phyloP scores from a whole-genome alignment of 2,329 filamentous ascomycete species.

The Ilyonectria mors-panacis region DNA sequence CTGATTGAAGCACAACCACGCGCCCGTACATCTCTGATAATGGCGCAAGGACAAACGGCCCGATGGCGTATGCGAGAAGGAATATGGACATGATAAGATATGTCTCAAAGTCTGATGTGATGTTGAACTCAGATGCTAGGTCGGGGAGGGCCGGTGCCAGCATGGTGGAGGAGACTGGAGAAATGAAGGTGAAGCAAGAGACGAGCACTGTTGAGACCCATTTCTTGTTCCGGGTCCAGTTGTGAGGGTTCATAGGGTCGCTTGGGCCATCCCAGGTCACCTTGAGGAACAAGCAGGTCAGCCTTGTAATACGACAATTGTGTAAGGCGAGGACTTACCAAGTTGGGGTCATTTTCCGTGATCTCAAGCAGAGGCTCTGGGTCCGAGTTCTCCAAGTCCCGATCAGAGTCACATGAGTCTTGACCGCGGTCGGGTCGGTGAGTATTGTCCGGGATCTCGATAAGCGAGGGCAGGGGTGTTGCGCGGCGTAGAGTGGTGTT shows the following conservation, averaged over 20 bases:
- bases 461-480: constrained; percentile 29
- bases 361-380: constrained; percentile 24
- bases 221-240: constrained; percentile 60
- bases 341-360: constrained; percentile 37
- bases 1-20: constrained; percentile 59
- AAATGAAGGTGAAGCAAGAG: constrained; percentile 66
- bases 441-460: constrained; percentile 22
- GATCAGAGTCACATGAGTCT: background rate
- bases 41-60: constrained; percentile 66
- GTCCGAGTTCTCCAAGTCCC: constrained; percentile 29
- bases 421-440: constrained; percentile 6
- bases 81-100: constrained; percentile 72
- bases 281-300: constrained; percentile 34
- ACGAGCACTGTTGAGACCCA: constrained; percentile 55
- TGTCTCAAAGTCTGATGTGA: constrained; percentile 58
- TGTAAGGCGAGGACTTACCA: constrained; percentile 32
- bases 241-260: constrained; percentile 58
- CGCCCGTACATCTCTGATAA: constrained; percentile 68
- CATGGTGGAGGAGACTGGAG: constrained; percentile 68
- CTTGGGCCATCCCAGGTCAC: constrained; percentile 62
- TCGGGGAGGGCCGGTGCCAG: constrained; percentile 63
- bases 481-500: constrained; percentile 12
- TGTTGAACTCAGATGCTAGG: constrained; percentile 61
- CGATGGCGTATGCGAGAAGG: constrained; percentile 69
- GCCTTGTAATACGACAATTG: background rate